Evolutionary conservation across 352 stramenopile species (phyloP).

Genomic region (Achlya hypogyna): DNA sequence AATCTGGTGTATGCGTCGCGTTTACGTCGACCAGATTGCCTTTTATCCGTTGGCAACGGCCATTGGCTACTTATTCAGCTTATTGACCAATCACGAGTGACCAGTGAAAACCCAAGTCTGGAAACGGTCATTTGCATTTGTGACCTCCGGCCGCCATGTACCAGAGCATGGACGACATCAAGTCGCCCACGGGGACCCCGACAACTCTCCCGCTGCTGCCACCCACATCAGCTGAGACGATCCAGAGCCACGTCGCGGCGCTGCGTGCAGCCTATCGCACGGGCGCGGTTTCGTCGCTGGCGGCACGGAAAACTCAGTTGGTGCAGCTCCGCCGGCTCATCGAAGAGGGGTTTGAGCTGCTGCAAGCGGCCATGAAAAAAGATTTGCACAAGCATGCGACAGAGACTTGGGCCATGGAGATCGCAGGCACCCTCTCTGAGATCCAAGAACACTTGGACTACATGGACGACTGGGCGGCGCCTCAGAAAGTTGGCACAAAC

Average conservation of each 20-base stretch:
- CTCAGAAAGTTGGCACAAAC: slow-evolving; percentile 39
- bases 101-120: not conserved
- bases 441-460: slow-evolving; percentile 73
- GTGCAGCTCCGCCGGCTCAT: slow-evolving; percentile 31
- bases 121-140: not conserved
- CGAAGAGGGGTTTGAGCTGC: slow-evolving; percentile 38
- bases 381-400: slow-evolving; percentile 63
- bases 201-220: not conserved
- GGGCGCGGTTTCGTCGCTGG: not conserved
- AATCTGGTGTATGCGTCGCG: no score
- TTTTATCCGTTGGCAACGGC: no score
- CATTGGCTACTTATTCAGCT: no score
- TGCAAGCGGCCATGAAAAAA: slow-evolving; percentile 40
- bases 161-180: not conserved
- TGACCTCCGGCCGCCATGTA: not conserved
- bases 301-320: not conserved
- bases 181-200: not conserved
- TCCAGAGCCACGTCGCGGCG: not conserved
- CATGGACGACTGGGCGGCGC: slow-evolving; percentile 52
- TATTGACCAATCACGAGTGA: not conserved
- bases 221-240: not conserved
- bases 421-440: slow-evolving; percentile 42
- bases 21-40: no score
- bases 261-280: not conserved
- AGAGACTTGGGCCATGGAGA: slow-evolving; percentile 53